These are phyloP conservation scores for Coemansia brasiliensis DNA, from an alignment of 192 early-diverging fungal genomes.

Conservation along the genomic window DNA sequence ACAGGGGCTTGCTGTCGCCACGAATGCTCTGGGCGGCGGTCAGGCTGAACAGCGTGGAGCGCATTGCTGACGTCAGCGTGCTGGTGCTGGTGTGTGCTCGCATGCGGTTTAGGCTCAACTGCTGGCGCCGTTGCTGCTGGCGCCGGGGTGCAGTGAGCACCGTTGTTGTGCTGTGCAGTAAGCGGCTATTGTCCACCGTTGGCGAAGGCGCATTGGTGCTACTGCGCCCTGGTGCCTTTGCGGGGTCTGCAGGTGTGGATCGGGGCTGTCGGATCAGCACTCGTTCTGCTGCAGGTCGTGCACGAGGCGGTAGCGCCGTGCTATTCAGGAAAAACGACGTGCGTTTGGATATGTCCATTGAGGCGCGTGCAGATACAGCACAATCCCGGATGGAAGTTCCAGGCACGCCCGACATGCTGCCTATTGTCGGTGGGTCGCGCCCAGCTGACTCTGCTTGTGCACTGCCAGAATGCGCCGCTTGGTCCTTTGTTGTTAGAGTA, in stretches of 20 bases:
- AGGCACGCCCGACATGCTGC: constrained; percentile 10
- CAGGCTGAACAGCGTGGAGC: constrained; percentile 15
- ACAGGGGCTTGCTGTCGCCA: background rate
- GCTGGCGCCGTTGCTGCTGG: constrained; percentile 19
- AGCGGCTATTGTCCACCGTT: background rate
- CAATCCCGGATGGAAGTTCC: constrained; percentile 7
- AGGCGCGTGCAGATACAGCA: constrained; percentile 7
- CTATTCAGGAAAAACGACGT: constrained; percentile 6
- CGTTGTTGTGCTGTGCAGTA: constrained; percentile 12
- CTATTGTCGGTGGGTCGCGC: constrained; percentile 4
- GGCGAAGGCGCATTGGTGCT: background rate
- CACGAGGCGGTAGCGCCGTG: background rate
- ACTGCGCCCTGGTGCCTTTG: background rate
- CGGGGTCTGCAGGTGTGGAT: background rate
- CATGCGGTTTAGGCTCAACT: constrained; percentile 28
- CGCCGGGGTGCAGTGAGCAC: background rate
- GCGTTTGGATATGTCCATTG: background rate
- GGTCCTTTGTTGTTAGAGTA: constrained; percentile 29
- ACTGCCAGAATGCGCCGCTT: background rate
- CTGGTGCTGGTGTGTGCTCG: background rate
- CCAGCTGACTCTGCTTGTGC: constrained; percentile 16
- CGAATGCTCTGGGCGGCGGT: background rate
- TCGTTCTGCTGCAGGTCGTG: constrained; percentile 6
- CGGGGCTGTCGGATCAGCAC: background rate
- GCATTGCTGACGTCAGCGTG: constrained; percentile 7